phyloP scores from a whole-genome alignment of 495 filamentous ascomycete species.

The Beverwykella pulmonaria region DNA sequence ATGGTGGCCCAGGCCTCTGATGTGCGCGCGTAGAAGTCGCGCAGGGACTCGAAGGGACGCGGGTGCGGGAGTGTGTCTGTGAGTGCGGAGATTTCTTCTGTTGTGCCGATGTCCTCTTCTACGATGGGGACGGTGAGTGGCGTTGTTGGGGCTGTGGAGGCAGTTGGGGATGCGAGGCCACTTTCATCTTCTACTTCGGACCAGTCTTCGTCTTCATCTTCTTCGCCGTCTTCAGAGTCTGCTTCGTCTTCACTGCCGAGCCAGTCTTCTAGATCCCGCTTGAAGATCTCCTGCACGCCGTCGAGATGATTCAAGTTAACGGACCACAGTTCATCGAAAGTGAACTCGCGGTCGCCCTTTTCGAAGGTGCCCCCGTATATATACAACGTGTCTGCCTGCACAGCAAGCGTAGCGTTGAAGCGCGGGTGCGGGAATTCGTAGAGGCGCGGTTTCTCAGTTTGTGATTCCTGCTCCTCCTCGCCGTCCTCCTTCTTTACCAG shows the following conservation, averaged over 20 bases:
- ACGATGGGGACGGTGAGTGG: slow-evolving; percentile 43
- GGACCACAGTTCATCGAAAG: slow-evolving; percentile 89
- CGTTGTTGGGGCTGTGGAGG: slow-evolving; percentile 35
- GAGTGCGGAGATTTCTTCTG: slow-evolving; percentile 48
- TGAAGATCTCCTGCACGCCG: slow-evolving; percentile 86
- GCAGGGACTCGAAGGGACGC: slow-evolving; percentile 87
- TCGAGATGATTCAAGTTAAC: slow-evolving; percentile 91
- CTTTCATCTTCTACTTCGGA: slow-evolving; percentile 73
- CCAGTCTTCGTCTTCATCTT: slow-evolving; percentile 69
- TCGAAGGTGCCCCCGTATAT: slow-evolving; percentile 95
- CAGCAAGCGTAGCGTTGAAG: slow-evolving; percentile 86
- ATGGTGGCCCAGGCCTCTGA: slow-evolving; percentile 87
- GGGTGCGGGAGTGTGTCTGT: slow-evolving; percentile 65
- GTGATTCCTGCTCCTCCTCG: slow-evolving; percentile 57
- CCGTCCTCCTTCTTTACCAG: slow-evolving; percentile 48
- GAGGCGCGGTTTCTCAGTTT: slow-evolving; percentile 53
- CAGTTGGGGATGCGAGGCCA: slow-evolving; percentile 48
- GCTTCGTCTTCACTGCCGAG: slow-evolving; percentile 58
- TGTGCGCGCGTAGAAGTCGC: slow-evolving; percentile 89
- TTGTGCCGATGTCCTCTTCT: slow-evolving; percentile 52
- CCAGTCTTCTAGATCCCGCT: slow-evolving; percentile 83
- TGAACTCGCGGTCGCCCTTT: slow-evolving; percentile 90
- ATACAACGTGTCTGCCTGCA: slow-evolving; percentile 89
- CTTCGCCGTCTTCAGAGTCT: slow-evolving; percentile 56
- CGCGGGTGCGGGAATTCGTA: slow-evolving; percentile 83